A percentile compares a stretch with the other conserved stretches of the same genome.
Evolutionary conservation across 2,329 filamentous ascomycete genomes (phyloP).

Genomic region (Xylaria sp.): DNA sequence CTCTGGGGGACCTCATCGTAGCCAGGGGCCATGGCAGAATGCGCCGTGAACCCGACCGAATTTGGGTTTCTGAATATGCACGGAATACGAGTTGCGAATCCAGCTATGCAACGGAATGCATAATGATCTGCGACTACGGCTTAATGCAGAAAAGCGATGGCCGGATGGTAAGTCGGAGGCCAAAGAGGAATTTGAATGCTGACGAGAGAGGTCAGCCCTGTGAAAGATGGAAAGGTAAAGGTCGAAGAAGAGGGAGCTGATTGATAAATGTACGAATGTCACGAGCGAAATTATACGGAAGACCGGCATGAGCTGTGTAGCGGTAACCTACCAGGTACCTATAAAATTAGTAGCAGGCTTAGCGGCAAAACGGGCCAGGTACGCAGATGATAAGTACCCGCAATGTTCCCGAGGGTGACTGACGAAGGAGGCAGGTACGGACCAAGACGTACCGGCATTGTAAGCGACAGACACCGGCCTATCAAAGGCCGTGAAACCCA

Average conservation of each 20-base stretch:
- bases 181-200: not conserved
- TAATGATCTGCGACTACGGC: constrained; percentile 15
- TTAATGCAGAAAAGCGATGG: not conserved
- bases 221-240: not conserved
- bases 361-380: too few relatives aligned
- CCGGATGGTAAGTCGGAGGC: not conserved
- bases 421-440: too few relatives aligned
- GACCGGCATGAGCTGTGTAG: too few relatives aligned
- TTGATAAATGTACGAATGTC: too few relatives aligned
- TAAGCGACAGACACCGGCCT: too few relatives aligned
- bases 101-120: constrained; percentile 20
- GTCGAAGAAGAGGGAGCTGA: not conserved
- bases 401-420: too few relatives aligned
- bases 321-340: too few relatives aligned
- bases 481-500: too few relatives aligned
- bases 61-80: not conserved
- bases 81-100: constrained; percentile 2
- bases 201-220: constrained; percentile 1
- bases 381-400: too few relatives aligned
- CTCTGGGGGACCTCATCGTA: constrained; percentile 44
- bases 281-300: too few relatives aligned
- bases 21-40: constrained; percentile 44
- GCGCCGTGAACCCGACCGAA: constrained; percentile 8
- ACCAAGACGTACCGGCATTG: too few relatives aligned
- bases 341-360: too few relatives aligned